Conservation (phyloP, 495 filamentous ascomycete genomes). For the Pseudevernia furfuracea region DNA sequence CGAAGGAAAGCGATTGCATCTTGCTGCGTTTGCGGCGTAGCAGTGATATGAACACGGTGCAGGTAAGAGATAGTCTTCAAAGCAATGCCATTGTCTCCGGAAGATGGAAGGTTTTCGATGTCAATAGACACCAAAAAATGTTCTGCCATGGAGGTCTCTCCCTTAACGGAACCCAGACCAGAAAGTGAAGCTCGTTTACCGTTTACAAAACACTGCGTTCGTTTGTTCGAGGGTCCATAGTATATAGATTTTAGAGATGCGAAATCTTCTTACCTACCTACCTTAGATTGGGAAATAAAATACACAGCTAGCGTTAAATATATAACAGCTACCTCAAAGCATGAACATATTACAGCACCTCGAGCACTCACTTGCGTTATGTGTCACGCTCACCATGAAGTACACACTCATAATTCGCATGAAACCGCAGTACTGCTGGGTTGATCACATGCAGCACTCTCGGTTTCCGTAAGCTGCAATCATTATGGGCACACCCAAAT, state of each 20-base stretch:
- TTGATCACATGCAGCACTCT: neutral
- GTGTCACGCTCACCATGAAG: neutral
- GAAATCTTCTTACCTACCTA: too few relatives aligned
- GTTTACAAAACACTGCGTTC: neutral
- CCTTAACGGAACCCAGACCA: neutral
- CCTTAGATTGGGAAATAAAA: neutral
- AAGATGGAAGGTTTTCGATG: slow-evolving; percentile 33
- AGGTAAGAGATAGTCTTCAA: slow-evolving; percentile 70
- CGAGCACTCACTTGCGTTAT: neutral
- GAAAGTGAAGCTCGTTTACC: neutral
- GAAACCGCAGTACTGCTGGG: neutral
- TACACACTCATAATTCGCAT: neutral
- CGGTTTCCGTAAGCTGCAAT: slow-evolving; percentile 1
- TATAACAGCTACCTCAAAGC: neutral
- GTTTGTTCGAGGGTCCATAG: too few relatives aligned
- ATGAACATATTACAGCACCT: neutral
- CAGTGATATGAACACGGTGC: slow-evolving; percentile 65
- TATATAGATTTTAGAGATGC: too few relatives aligned
- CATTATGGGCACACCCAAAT: slow-evolving; percentile 25
- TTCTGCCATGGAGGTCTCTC: slow-evolving; percentile 36
- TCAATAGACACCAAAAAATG: slow-evolving; percentile 43
- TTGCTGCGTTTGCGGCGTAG: slow-evolving; percentile 48
- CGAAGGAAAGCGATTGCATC: slow-evolving; percentile 59
- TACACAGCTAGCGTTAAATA: slow-evolving; percentile 8
- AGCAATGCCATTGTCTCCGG: slow-evolving; percentile 45